These are phyloP conservation scores for Ambrosia trifida DNA, from an alignment of 129 eudicot species.

Conservation along the genomic window DNA sequence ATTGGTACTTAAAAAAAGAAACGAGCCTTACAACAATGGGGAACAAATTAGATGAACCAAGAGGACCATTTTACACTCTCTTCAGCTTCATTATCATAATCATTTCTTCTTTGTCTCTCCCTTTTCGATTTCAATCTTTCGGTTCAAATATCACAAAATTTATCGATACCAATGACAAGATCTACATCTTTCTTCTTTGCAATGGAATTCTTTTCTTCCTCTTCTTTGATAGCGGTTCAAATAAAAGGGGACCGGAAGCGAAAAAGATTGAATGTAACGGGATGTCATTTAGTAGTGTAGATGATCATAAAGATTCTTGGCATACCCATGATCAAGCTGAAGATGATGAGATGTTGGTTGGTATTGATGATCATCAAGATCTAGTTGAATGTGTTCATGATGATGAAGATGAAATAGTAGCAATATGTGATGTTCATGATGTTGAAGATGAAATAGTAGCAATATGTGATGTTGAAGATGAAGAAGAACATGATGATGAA, in stretches of 20 bases:
- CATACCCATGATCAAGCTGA: background rate
- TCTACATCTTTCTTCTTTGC: slow-evolving; percentile 21
- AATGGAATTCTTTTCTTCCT: slow-evolving; percentile 23
- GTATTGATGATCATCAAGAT: background rate
- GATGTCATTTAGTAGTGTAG: background rate
- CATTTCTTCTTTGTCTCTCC: slow-evolving; percentile 1
- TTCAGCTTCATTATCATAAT: slow-evolving; percentile 9
- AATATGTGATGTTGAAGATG: slow-evolving; percentile 11
- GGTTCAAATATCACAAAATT: background rate
- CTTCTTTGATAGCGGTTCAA: background rate
- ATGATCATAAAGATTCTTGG: background rate
- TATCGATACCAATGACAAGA: slow-evolving; percentile 10
- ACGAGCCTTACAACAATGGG: slow-evolving; percentile 15
- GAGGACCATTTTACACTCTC: slow-evolving; percentile 10
- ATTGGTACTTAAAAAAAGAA: background rate
- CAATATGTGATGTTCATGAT: background rate
- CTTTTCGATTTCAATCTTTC: slow-evolving; percentile 5
- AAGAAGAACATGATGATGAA: slow-evolving; percentile 9
- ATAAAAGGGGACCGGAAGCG: background rate
- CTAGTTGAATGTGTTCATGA: background rate
- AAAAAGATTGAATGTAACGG: background rate
- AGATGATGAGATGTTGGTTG: background rate
- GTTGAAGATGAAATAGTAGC: slow-evolving; percentile 13
- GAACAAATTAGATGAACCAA: slow-evolving; percentile 4
- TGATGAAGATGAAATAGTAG: slow-evolving; percentile 14